phyloP scores from a whole-genome alignment of 1,284 basidiomycete species.

The Ustilago sp. region DNA sequence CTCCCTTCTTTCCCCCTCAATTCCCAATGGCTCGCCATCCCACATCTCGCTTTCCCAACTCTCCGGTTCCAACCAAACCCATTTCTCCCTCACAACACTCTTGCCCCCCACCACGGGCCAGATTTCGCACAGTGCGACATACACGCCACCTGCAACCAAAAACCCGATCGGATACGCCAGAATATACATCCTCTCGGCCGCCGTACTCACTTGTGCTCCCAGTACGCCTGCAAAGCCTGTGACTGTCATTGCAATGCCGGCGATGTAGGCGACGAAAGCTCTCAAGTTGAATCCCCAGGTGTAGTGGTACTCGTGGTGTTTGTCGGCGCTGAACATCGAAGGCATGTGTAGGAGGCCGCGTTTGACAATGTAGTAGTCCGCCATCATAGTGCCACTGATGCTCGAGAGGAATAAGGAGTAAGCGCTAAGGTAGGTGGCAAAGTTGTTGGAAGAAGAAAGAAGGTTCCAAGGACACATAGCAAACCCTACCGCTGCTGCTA shows the following conservation, averaged over 20 bases:
- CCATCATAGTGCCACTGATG: conserved; percentile 70
- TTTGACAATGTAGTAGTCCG: conserved; percentile 81
- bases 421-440: conserved; percentile 84
- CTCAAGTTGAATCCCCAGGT: conserved; percentile 76
- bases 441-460: conserved; percentile 79
- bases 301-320: conserved; percentile 78
- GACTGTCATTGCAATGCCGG: conserved; percentile 84
- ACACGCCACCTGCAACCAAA: conserved; percentile 62
- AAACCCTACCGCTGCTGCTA: conserved; percentile 80
- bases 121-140: conserved; percentile 57
- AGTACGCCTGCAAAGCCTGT: conserved; percentile 76
- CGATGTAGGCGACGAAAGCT: conserved; percentile 79
- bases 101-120: conserved; percentile 41
- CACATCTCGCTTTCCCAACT: conserved; percentile 51
- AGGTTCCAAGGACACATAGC: conserved; percentile 83
- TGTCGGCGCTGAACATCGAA: conserved; percentile 71
- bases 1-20: not conserved
- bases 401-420: conserved; percentile 72
- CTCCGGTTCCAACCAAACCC: conserved; percentile 43
- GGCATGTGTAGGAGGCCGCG: conserved; percentile 79
- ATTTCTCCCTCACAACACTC: conserved; percentile 21
- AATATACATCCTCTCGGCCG: conserved; percentile 66
- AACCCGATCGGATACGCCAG: conserved; percentile 70
- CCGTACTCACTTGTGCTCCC: conserved; percentile 57
- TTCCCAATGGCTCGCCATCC: conserved; percentile 12